phyloP scores from a whole-genome alignment of 768 basidiomycete genomes.

The Xerocomellus amylosporus region DNA sequence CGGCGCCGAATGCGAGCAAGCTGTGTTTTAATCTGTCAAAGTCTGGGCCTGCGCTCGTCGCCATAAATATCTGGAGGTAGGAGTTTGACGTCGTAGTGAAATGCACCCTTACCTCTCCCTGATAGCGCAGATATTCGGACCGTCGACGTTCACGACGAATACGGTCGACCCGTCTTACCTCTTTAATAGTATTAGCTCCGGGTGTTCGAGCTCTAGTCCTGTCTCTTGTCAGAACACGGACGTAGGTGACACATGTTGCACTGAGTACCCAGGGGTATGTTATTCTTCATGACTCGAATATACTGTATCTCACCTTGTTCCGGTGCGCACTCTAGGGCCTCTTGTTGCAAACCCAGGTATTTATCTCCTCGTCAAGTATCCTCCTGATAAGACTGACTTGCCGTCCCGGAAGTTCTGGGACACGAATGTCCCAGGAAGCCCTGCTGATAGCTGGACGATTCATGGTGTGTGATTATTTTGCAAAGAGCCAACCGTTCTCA shows the following conservation, averaged over 20 bases:
- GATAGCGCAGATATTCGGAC: constrained; percentile 21
- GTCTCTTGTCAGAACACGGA: constrained; percentile 56
- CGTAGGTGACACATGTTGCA: constrained; percentile 56
- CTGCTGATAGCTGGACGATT: constrained; percentile 68
- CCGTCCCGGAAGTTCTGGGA: constrained; percentile 63
- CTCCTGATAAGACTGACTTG: background rate
- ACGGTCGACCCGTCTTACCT: constrained; percentile 23
- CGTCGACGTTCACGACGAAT: constrained; percentile 18
- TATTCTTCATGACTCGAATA: background rate
- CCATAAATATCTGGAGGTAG: constrained; percentile 10
- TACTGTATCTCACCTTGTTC: background rate
- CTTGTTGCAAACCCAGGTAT: constrained; percentile 53
- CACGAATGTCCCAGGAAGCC: constrained; percentile 59
- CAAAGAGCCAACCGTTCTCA: background rate
- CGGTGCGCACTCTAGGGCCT: constrained; percentile 46
- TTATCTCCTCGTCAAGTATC: background rate
- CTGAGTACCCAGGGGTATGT: constrained; percentile 63
- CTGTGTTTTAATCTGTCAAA: too few relatives aligned
- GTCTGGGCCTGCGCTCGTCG: background rate
- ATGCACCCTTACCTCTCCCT: constrained; percentile 23
- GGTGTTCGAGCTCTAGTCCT: constrained; percentile 49
- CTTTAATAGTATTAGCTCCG: constrained; percentile 41
- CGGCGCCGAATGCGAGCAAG: too few relatives aligned
- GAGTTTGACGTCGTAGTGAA: background rate
- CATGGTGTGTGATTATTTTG: constrained; percentile 46